Conservation (phyloP, 257 asterid genomes). For the Cinchona pubescens region DNA sequence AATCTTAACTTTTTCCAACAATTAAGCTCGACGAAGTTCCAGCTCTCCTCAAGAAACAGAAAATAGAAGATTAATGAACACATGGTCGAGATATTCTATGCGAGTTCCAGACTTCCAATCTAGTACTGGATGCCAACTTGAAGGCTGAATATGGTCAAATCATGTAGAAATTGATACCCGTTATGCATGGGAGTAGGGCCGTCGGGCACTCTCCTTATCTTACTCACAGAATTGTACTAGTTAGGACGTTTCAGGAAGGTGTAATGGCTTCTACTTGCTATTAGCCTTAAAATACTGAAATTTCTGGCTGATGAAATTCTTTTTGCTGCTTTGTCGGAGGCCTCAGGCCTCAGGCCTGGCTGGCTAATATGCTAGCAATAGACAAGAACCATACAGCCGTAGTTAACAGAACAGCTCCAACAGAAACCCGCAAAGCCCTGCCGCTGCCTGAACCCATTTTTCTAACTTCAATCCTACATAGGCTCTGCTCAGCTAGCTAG, state of each 20-base stretch:
- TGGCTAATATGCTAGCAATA: constrained; percentile 30
- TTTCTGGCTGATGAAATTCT: constrained; percentile 25
- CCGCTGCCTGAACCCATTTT: constrained; percentile 31
- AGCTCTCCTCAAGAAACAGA: constrained; percentile 35
- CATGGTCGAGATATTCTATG: background rate
- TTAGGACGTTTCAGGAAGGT: constrained; percentile 29
- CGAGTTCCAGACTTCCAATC: too few relatives aligned
- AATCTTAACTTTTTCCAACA: constrained; percentile 9
- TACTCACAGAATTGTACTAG: constrained; percentile 48
- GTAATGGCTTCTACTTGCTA: constrained; percentile 23
- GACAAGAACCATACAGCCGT: constrained; percentile 42
- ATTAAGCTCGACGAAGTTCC: constrained; percentile 35
- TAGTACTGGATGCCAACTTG: too few relatives aligned
- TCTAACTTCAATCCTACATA: background rate
- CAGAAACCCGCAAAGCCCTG: constrained; percentile 11
- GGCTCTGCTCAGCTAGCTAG: background rate
- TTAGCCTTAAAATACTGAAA: constrained; percentile 22
- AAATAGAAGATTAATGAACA: background rate
- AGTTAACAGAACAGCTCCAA: constrained; percentile 32
- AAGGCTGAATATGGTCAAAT: background rate
- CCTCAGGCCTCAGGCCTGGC: too few relatives aligned
- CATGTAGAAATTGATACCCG: constrained; percentile 43
- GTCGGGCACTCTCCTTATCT: constrained; percentile 72
- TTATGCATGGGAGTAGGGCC: constrained; percentile 74
- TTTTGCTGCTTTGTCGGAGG: constrained; percentile 9